Percentiles rank a stretch among this genome's conserved stretches.
Conservation (phyloP, 164 flowering plant species). For the Vitis amurensis region DNA sequence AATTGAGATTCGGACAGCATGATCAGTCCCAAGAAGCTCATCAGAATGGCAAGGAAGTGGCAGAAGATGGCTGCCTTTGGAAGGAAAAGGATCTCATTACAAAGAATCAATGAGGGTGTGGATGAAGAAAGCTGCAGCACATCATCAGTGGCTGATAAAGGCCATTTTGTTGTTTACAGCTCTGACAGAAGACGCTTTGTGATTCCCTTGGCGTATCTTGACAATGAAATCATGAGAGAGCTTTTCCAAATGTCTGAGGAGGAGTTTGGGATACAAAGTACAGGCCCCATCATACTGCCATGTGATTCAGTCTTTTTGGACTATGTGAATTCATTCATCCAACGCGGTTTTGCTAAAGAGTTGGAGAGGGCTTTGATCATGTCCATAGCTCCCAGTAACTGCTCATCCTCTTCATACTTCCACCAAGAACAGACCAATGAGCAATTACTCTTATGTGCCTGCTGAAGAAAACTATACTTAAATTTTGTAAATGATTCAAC, state of each 20-base stretch:
- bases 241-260: constrained; percentile 11
- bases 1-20: constrained; percentile 2
- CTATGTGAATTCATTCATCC: constrained; percentile 5
- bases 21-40: constrained; percentile 28
- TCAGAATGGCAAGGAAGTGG: constrained; percentile 30
- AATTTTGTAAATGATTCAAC: no score
- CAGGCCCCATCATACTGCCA: constrained; percentile 6
- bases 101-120: not conserved
- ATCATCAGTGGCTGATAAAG: constrained; percentile 1
- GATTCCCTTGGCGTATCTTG: not conserved
- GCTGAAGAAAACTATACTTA: no score
- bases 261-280: constrained; percentile 6
- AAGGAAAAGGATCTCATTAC: constrained; percentile 17
- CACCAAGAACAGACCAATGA: no score
- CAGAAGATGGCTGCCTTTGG: constrained; percentile 8
- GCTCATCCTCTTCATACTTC: not conserved
- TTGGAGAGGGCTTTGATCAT: constrained; percentile 9
- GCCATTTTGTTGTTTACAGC: constrained; percentile 6
- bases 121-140: constrained; percentile 1
- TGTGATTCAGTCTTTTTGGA: constrained; percentile 3
- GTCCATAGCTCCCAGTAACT: not conserved
- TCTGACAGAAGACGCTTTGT: not conserved
- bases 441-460: no score
- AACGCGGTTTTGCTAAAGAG: constrained; percentile 1
- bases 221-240: constrained; percentile 2